Base-by-base conservation (phyloP, 228 moss, liverwort and hornwort genomes). In the Sphagnum fallax region DNA sequence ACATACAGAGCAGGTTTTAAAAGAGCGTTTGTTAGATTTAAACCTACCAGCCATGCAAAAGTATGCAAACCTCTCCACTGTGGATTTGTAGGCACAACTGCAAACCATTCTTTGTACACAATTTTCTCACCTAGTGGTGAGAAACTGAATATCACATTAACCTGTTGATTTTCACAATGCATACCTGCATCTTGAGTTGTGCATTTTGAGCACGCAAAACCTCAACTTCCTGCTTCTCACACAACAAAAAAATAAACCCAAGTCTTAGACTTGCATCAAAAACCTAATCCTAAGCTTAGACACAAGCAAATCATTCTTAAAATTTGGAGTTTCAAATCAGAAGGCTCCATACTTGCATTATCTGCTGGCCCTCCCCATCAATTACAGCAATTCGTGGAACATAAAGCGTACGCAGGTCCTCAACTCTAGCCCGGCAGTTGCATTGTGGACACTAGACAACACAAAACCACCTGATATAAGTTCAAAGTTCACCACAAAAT, bases 381-480 rank as follows among this genome's bases (percentile, higher is more conserved):
- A 78, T 64, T 7, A 91, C 89, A 58, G 91, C 80, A 75, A 94
- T 76, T 12, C 81, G 82, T 71, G 94, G 67, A 67, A 89, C 86
- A 69, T 82, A 94, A 16, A 91, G 73, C 52, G 85, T 81, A 62
- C 94, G 83, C 72, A 94, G 64, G 71, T 94, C 94, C 71, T 84
- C 91, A 70, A 78, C 49, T 69, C 78, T 94, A 15, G 94, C 91
- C 73, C 81, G 84, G 70, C 82, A 80, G 64, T 94, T 94, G 81
- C 94, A 94, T 18, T 94, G 94, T 50, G 94, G 94, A 74, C 94
- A 94, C 90, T 90, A 76, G 71, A 51, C 66, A 69, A 73, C 52
- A 32, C 61, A 8, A 65, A 49, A 8, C 32, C 6, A 9, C 65
- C 51, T 60, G 60, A 14, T 62, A 8, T 47, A 62, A 62, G 47